Base-by-base conservation (phyloP, 2,329 filamentous ascomycete species). In the Aspergillus luchuensis region DNA sequence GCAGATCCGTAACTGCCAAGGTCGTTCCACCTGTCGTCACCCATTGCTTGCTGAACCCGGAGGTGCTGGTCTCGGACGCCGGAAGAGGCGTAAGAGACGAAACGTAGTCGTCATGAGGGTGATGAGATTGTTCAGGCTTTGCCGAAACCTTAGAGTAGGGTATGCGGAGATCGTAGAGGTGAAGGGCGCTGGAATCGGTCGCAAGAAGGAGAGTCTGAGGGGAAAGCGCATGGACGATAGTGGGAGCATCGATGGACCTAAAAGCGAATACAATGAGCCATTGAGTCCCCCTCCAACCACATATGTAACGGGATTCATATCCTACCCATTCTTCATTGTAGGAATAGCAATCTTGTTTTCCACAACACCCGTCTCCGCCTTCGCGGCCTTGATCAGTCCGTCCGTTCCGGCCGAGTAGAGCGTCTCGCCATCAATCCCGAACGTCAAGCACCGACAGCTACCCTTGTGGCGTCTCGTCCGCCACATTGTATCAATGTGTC, bases 11-110 rank as follows among this genome's bases (percentile, higher is more conserved):
- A 39, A 97, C 89, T 1, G 92, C 91, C 19, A 99, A 80, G 0
- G 94, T 98, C 1, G 91, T 94, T 48, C 92, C 93, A 36, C 95
- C 95, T 0, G 93, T 97, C 39, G 90, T 95, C 56, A 97, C 85
- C 90, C 92, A 99, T 78, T 98, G 94, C 78, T 97, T 97, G 69
- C 91, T 88, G 74, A 91, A 94, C 5, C 93, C 93, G 17, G 90
- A 94, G 0, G 92, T 97, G 75, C 90, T 95, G 58, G 90, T 87
- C 30, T 88, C 84, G 2, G 90, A 89, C 0, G 93, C 85, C 0
- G 93, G 92, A 0, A 99, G 85, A 1, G 93, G 88, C 0, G 91
- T 90, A 48, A 99, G 83, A 53, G 91, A 93, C 33, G 93, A 95
- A 57, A 99, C 87, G 76, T 97, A 97, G 79, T 98, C 94, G 69